Percentiles rank a stretch among this genome's conserved stretches.
phyloP scores from a whole-genome alignment of 2,329 filamentous ascomycete genomes.

The Zasmidium angulare region DNA sequence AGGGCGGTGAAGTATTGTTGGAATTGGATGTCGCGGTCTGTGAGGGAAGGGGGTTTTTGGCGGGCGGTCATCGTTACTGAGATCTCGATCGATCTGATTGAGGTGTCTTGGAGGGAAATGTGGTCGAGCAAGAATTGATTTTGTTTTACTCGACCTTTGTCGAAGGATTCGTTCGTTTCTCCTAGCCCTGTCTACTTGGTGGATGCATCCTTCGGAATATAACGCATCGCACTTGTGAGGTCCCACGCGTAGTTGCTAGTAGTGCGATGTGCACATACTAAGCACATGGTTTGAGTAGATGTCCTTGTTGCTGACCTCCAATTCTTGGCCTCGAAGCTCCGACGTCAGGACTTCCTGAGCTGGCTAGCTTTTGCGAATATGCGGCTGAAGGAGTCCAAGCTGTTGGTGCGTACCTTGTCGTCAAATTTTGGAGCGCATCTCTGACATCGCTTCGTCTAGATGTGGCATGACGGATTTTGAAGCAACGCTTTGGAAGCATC shows the following conservation, averaged over 20 bases:
- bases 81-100: too few relatives aligned
- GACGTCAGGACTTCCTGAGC: neutral
- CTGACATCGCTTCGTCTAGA: too few relatives aligned
- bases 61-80: neutral
- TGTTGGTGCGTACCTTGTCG: too few relatives aligned
- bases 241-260: neutral
- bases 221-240: too few relatives aligned
- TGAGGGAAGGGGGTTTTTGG: neutral
- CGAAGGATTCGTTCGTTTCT: neutral
- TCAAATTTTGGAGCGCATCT: too few relatives aligned
- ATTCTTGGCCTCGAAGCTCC: neutral
- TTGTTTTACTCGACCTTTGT: too few relatives aligned
- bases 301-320: too few relatives aligned
- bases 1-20: slow-evolving; percentile 9
- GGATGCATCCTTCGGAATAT: too few relatives aligned
- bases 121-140: too few relatives aligned
- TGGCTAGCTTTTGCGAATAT: neutral
- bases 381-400: neutral
- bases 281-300: neutral
- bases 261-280: neutral
- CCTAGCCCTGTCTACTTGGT: neutral
- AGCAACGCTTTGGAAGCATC: neutral
- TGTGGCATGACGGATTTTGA: too few relatives aligned
- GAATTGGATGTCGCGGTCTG: slow-evolving; percentile 4
- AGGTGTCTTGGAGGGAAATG: too few relatives aligned